A percentile compares a stretch with the other conserved stretches of the same genome.
These are phyloP conservation scores for Fusarium scirpi DNA, from an alignment of 2,329 filamentous ascomycete genomes.

Conservation along the genomic window DNA sequence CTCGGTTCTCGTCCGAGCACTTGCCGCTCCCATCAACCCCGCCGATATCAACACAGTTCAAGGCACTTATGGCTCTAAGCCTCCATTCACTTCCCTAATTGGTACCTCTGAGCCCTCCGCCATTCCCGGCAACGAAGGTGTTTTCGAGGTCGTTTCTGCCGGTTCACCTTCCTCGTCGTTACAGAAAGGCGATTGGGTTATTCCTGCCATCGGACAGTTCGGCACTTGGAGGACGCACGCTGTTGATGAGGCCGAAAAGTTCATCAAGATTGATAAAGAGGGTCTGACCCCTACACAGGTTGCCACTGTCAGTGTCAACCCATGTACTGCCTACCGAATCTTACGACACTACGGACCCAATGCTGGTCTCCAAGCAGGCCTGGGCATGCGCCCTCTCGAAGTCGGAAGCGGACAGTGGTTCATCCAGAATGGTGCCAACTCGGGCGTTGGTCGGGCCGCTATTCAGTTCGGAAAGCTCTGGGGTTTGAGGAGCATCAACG, in stretches of 20 bases:
- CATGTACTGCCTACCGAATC: slow-evolving; percentile 94
- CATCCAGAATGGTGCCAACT: slow-evolving; percentile 97
- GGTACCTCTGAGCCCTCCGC: slow-evolving; percentile 82
- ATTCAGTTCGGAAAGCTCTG: slow-evolving; percentile 89
- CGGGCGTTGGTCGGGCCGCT: slow-evolving; percentile 88
- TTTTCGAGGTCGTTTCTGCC: slow-evolving; percentile 85
- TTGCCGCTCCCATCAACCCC: slow-evolving; percentile 94
- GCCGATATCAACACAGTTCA: slow-evolving; percentile 99
- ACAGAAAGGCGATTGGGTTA: slow-evolving; percentile 89
- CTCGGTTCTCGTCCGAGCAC: slow-evolving; percentile 82
- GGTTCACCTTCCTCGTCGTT: slow-evolving; percentile 69
- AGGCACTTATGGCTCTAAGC: slow-evolving; percentile 91
- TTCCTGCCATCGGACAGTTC: slow-evolving; percentile 84
- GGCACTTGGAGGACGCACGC: slow-evolving; percentile 97
- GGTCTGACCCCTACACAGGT: slow-evolving; percentile 81
- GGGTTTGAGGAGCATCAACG: slow-evolving; percentile 91
- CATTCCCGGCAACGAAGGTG: slow-evolving; percentile 90
- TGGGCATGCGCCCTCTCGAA: slow-evolving; percentile 60
- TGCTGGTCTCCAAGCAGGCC: slow-evolving; percentile 58
- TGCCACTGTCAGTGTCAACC: slow-evolving; percentile 91
- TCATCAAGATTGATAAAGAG: slow-evolving; percentile 78
- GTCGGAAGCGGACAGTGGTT: slow-evolving; percentile 81
- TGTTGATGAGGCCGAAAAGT: slow-evolving; percentile 65
- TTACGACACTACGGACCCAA: slow-evolving; percentile 78
- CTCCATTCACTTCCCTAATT: slow-evolving; percentile 79